These are phyloP conservation scores for Paecilomyces sp. DNA, from an alignment of 2,329 filamentous ascomycete genomes.

Conservation along the genomic window DNA sequence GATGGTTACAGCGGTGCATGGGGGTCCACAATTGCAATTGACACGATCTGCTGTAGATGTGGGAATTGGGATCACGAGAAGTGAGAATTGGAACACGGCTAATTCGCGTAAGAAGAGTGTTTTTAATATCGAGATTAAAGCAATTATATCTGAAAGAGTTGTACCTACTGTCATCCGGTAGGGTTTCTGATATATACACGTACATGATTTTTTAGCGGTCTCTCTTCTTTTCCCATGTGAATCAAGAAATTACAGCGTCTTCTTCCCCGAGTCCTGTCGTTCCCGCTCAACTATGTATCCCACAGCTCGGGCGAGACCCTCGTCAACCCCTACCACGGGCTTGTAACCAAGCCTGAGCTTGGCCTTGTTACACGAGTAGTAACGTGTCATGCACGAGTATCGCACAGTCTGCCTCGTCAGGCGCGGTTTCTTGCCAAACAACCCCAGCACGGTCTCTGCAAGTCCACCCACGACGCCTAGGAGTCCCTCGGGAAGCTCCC, in stretches of 20 bases:
- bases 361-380: slow-evolving; percentile 41
- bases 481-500: slow-evolving; percentile 32
- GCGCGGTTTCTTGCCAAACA: slow-evolving; percentile 40
- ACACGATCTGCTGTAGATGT: too few species aligned
- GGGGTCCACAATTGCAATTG: too few species aligned
- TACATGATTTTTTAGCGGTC: slow-evolving; percentile 3
- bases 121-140: not conserved
- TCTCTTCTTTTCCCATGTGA: not conserved
- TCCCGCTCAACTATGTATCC: slow-evolving; percentile 35
- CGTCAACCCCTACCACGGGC: slow-evolving; percentile 38
- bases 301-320: slow-evolving; percentile 41
- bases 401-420: slow-evolving; percentile 38
- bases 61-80: too few species aligned
- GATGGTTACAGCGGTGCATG: too few species aligned
- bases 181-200: not conserved
- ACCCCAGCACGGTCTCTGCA: slow-evolving; percentile 34
- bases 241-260: not conserved
- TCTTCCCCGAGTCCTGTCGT: slow-evolving; percentile 20
- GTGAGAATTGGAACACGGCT: too few species aligned
- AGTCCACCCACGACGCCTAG: slow-evolving; percentile 34
- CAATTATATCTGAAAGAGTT: not conserved
- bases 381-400: slow-evolving; percentile 44
- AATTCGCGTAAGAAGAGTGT: not conserved
- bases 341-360: slow-evolving; percentile 38
- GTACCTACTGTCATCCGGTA: not conserved